Base-by-base conservation (phyloP, 2,329 filamentous ascomycete genomes). In the Trematosphaeria pertusa region DNA sequence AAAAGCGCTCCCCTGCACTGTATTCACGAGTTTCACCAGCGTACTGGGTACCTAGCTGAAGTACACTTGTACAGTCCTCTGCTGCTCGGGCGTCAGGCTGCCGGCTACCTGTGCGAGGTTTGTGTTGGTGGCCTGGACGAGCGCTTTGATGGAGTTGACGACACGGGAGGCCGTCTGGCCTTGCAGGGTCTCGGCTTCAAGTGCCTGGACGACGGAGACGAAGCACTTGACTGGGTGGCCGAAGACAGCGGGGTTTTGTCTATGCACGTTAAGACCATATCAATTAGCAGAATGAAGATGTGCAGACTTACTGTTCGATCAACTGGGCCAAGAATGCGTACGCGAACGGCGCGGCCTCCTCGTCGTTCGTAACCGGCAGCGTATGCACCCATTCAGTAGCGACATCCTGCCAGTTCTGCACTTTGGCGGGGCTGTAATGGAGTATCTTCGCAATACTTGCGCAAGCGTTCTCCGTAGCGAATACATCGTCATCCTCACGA, bases 371-470 rank as follows among this genome's bases (percentile, higher is more conserved):
- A 41, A 99, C 88, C 0, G 94, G 94, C 26, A 99, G 78, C 0
- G 93, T 97, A 56, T 91, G 86, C 37, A 99, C 77, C 94, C 94
- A 99, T 68, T 88, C 87, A n/a, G 80, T 76, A 32, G 91, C 85
- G 19, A 97, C 81, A 28, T 88, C 82, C 65, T 94, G 87, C 38
- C 84, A 79, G 63, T 95, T 90, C 43, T 79, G 79, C 14, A 99
- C 86, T 67, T 88, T 89, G 58, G 80, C 80, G 18, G 85, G 78
- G 73, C 96, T 97, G 77, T 87, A 97, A 70, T 96, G 91, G 56
- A 99, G 79, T 42, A 99, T 93, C 81, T 99, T 99, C 26, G 94
- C 94, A 65, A 99, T 94, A 58, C 91, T 91, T 32, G 94, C 93
- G 60, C 91, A 97, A 5, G 93, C 93, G 68, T 99, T 99, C 76